phyloP scores from a whole-genome alignment of 345 rosid species.

The Cardamine chenopodiifolia region DNA sequence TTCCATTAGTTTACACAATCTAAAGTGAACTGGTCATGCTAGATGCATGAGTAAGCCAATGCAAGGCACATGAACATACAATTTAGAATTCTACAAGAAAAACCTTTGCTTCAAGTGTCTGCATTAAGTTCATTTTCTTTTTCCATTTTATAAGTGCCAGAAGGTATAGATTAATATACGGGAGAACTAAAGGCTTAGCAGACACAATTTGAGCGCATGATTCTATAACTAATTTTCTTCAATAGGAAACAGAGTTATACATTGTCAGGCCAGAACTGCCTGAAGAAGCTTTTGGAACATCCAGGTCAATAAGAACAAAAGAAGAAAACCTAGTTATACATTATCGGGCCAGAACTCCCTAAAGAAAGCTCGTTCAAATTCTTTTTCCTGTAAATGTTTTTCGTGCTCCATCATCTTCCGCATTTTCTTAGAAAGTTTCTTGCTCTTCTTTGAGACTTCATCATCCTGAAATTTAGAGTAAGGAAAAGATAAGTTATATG shows the following conservation, averaged over 20 bases:
- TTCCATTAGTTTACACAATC: background rate
- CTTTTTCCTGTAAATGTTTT: conserved; percentile 63
- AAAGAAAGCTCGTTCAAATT: conserved; percentile 76
- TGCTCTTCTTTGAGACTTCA: conserved; percentile 49
- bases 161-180: background rate
- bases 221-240: background rate
- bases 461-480: conserved; percentile 52
- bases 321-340: conserved; percentile 49
- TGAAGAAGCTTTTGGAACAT: conserved; percentile 1
- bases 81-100: conserved; percentile 10
- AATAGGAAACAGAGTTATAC: background rate
- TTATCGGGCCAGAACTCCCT: conserved; percentile 97
- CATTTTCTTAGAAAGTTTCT: conserved; percentile 65
- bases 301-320: background rate
- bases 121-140: background rate
- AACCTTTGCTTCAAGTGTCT: background rate
- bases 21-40: conserved; percentile 8
- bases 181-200: background rate
- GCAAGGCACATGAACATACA: conserved; percentile 25
- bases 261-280: no score
- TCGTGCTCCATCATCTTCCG: conserved; percentile 73
- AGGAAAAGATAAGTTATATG: background rate
- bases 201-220: background rate
- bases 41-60: conserved; percentile 28
- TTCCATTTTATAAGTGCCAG: background rate